Evolutionary conservation across 148 eudicot genomes (phyloP).

Genomic region (Vaccinium vitisidaea): DNA sequence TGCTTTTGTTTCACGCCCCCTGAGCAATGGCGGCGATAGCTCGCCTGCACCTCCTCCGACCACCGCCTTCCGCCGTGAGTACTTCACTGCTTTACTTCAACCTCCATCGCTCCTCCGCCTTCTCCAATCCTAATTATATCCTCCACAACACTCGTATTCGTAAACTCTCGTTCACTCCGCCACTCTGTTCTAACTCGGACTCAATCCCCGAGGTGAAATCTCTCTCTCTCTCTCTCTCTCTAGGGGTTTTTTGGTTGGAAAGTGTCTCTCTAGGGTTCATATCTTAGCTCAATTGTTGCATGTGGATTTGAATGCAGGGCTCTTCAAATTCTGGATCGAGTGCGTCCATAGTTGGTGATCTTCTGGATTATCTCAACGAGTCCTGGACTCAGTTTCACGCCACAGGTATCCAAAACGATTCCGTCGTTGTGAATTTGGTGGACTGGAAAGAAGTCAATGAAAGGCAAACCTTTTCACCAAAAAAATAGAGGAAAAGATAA

Average conservation of each 20-base stretch:
- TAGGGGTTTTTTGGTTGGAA: neutral
- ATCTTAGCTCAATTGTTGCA: neutral
- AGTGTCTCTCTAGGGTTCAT: neutral
- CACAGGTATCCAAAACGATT: constrained; percentile 49
- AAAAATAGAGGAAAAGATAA: too few relatives aligned
- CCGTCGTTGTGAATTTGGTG: neutral
- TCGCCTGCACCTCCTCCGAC: constrained; percentile 49
- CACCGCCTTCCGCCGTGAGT: constrained; percentile 25
- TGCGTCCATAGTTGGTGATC: constrained; percentile 75
- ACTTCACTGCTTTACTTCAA: constrained; percentile 21
- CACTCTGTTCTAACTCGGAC: constrained; percentile 46
- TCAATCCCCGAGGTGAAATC: constrained; percentile 31
- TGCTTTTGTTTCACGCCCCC: neutral
- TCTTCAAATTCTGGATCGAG: constrained; percentile 35
- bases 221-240: neutral
- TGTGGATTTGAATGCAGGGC: constrained; percentile 24
- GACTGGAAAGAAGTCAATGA: neutral
- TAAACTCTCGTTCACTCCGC: constrained; percentile 32
- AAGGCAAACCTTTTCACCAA: neutral
- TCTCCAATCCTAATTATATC: neutral
- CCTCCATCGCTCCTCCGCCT: constrained; percentile 10
- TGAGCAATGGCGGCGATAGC: constrained; percentile 29
- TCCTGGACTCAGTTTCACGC: constrained; percentile 99
- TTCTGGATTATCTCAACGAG: constrained; percentile 88
- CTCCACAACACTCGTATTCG: constrained; percentile 18